phyloP scores from a whole-genome alignment of 2,329 filamentous ascomycete genomes.

The Pseudomassariella vexata region DNA sequence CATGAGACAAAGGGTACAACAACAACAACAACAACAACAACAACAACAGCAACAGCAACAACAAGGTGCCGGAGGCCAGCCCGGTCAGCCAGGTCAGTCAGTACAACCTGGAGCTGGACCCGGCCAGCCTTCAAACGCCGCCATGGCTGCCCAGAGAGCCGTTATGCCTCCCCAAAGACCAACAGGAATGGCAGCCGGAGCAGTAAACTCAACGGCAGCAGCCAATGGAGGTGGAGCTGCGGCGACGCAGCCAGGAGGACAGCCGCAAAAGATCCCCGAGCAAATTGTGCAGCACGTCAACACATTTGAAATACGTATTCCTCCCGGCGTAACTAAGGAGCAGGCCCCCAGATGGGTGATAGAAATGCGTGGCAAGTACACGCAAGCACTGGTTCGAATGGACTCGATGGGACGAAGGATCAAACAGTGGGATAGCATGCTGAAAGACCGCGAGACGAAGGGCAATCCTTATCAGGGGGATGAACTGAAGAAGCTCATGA shows the following conservation, averaged over 20 bases:
- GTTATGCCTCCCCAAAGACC: conserved; percentile 1
- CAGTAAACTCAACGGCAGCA: background rate
- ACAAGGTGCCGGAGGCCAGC: conserved; percentile 10
- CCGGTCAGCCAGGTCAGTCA: background rate
- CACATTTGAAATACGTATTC: conserved; percentile 1
- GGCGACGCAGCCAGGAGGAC: background rate
- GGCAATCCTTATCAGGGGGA: conserved; percentile 13
- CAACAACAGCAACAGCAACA: conserved; percentile 17
- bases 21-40: conserved; percentile 17
- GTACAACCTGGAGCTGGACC: background rate
- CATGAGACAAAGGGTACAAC: conserved; percentile 25
- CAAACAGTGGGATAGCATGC: conserved; percentile 12
- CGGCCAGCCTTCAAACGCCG: background rate
- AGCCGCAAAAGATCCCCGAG: background rate
- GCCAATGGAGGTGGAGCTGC: background rate
- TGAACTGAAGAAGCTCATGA: conserved; percentile 16
- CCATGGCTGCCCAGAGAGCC: conserved; percentile 6
- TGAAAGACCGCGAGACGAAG: conserved; percentile 21
- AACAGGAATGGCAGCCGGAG: background rate
- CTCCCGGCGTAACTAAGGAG: conserved; percentile 8
- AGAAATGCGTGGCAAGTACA: conserved; percentile 17
- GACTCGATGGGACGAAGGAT: conserved; percentile 14
- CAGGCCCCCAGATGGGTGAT: conserved; percentile 13
- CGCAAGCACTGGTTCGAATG: conserved; percentile 18
- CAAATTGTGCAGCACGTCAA: background rate